Evolutionary conservation across 768 basidiomycete species (phyloP), one percentile per base, ranked within the genome.

Genomic region (Tephrocybe sp.): DNA sequence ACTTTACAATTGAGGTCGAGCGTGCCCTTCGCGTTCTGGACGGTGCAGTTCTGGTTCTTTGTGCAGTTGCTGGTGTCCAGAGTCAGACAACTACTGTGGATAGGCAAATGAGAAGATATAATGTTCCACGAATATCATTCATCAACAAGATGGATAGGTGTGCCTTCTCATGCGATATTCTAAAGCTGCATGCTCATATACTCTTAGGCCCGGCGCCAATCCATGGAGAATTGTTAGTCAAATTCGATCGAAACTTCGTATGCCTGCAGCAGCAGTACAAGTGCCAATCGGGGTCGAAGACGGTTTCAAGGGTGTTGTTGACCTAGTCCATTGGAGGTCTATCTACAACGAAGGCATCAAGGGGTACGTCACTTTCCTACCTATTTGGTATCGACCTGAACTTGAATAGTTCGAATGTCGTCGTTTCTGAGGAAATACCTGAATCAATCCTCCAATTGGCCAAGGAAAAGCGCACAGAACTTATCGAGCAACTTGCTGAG

Each of bases 21-120:
- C 85, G 97, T 14, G 97, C 97, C 21, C 75, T 99, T 44, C 85
- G 97, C 45, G 97, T 98, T 7, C 75, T 99, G 56, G 97, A 99
- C 67, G 97, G 97, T 56, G 97, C 97, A 45, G 88, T 98, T 41
- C 68, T 99, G 63, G 97, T 99, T 25, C 76, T 99, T 20, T 98
- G 97, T 70, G 94, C 97, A 18, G 97, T 99, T 38, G 88, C 93
- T 48, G 97, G 97, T 57, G 97, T 99, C 14, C 93, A 95, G 85
- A 93, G 90, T 71, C 97, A 99, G 81, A 99, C 97, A 2, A 98
- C 93, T 18, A 99, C 97, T 11, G 97, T 99, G 32, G 97, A 99
- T 72, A 80, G 97, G 53, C 97, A 99, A 77, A 99, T 99, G 97
- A 81, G 91, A 55, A 84, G 97, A 30, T 99, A 99, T 66, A 87